Conservation (phyloP, 176 grass and related monocot genomes). For the Areca catechu region DNA sequence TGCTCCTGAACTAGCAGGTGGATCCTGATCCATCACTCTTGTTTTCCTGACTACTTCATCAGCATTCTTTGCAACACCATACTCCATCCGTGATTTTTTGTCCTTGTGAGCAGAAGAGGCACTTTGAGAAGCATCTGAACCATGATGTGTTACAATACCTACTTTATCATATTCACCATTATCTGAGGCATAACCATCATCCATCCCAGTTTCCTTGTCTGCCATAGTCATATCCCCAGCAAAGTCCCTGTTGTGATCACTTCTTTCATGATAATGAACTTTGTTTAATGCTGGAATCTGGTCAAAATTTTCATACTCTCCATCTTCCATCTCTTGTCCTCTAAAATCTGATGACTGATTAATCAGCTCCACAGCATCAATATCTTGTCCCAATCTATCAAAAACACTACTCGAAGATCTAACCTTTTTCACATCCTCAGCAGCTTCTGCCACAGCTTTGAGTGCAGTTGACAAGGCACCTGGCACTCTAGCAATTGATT, state of each 20-base stretch:
- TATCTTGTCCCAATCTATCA: constrained; percentile 63
- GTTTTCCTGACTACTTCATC: constrained; percentile 32
- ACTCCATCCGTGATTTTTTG: constrained; percentile 25
- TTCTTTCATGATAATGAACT: constrained; percentile 32
- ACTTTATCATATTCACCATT: constrained; percentile 41
- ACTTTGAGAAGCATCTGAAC: constrained; percentile 28
- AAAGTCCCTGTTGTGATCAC: constrained; percentile 33
- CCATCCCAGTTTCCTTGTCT: constrained; percentile 33
- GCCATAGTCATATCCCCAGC: constrained; percentile 32
- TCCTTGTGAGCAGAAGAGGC: constrained; percentile 20
- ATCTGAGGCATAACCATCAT: constrained; percentile 38
- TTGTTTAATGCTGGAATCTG: constrained; percentile 18
- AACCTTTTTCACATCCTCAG: constrained; percentile 56
- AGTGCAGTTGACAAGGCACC: constrained; percentile 61
- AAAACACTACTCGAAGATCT: constrained; percentile 74
- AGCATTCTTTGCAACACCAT: constrained; percentile 35
- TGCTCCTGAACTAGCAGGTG: constrained; percentile 30
- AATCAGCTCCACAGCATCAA: neutral
- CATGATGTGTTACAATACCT: constrained; percentile 21
- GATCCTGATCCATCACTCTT: constrained; percentile 29
- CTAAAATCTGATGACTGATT: constrained; percentile 22
- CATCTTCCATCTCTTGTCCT: constrained; percentile 25
- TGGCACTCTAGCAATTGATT: constrained; percentile 34
- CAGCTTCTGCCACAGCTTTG: constrained; percentile 65
- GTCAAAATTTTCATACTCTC: constrained; percentile 34